Conservation (phyloP, 2,329 filamentous ascomycete genomes). For the Fusarium sp. region DNA sequence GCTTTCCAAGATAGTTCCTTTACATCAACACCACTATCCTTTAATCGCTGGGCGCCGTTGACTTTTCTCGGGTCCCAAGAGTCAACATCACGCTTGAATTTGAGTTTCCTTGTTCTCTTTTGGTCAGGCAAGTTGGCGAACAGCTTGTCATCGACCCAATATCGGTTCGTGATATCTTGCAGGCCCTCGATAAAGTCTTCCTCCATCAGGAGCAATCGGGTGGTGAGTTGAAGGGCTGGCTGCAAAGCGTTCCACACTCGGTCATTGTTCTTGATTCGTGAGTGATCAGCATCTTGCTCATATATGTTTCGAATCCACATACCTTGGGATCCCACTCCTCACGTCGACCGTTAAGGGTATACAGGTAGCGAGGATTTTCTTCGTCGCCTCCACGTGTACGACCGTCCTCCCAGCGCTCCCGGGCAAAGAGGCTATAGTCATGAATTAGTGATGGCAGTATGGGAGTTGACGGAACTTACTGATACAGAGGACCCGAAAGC, state of each 20-base stretch:
- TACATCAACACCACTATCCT: conserved; percentile 7
- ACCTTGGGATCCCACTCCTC: conserved; percentile 46
- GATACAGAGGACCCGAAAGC: conserved; percentile 43
- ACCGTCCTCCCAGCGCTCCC: conserved; percentile 30
- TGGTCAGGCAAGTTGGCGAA: conserved; percentile 10
- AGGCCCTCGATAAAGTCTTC: conserved; percentile 42
- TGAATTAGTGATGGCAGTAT: not conserved
- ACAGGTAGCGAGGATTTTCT: conserved; percentile 21
- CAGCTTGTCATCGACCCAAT: conserved; percentile 11
- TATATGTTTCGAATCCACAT: not conserved
- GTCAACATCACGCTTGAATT: conserved; percentile 17
- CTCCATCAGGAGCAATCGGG: conserved; percentile 37
- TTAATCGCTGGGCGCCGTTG: conserved; percentile 6
- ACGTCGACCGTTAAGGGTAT: conserved; percentile 39
- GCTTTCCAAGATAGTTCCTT: not conserved
- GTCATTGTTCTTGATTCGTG: conserved; percentile 36
- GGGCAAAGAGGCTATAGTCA: conserved; percentile 22
- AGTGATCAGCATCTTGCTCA: not conserved
- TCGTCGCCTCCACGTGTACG: not conserved
- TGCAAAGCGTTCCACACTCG: conserved; percentile 48
- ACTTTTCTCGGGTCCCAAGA: conserved; percentile 9
- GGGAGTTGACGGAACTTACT: conserved; percentile 26
- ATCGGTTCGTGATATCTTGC: conserved; percentile 45
- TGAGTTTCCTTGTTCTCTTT: conserved; percentile 4
- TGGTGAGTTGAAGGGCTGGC: conserved; percentile 47